Evolutionary conservation across 108 stramenopile species (phyloP), one percentile per base, ranked within the genome.

Genomic region (Epithemia pelagica): DNA sequence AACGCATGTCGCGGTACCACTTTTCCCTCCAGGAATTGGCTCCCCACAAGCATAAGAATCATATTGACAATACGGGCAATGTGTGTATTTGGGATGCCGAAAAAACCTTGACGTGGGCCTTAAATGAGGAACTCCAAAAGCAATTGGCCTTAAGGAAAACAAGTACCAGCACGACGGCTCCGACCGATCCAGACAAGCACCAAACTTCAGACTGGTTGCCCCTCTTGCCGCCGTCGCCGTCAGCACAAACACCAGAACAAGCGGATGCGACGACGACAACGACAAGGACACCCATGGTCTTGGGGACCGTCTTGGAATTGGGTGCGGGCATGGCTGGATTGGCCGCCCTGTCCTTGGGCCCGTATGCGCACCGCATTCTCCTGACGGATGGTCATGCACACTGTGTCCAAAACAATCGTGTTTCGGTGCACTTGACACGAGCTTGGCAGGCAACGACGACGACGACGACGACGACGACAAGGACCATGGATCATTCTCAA

Each of bases 71-170:
- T 70, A 89, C 88, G 0, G 88, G 87, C 22, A 87, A 92, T 55
- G 74, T 85, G 22, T 69, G 91, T 59, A 86, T 92, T 18, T 92
- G 91, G 91, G 91, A 92, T 79, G 79, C 75, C 1, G 90, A 91
- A 69, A 66, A 56, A 2, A 85, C 85, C 0, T 71, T 91, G 61
- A 74, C 87, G 2, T 62, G 26, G 67, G 20, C 32, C 21, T 1
- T 64, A 52, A 15, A 54, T 22, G 21, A 26, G 19, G 15, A 58
- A 27, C 25, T 26, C 8, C 22, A 58, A 26, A 46, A 46, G 5
- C 20, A 19, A 31, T 26, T 29, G 32, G n/a, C 28, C 30, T 24
- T 58, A 53, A 25, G 31, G 23, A 65, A 29, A 57, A 33, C 15
- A 31, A 72, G n/a, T n/a, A n/a, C n/a, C n/a, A n/a, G n/a, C n/a